Evolutionary conservation across 805 yeast species (phyloP), one percentile per base, ranked within the genome.

Genomic region (Sugiyamaella americana): DNA sequence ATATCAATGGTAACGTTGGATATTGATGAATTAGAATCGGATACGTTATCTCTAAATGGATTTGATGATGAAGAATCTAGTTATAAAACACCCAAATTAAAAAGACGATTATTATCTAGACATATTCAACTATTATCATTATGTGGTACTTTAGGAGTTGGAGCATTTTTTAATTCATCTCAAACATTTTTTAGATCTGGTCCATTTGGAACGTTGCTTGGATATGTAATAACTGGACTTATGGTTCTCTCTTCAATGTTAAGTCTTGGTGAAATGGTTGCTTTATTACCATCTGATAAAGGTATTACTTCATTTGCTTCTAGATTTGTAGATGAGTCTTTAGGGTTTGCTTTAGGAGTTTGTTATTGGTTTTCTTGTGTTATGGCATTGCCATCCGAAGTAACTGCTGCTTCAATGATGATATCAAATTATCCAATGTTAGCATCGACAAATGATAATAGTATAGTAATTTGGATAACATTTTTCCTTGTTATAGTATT

Each of bases 91-190:
- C 47, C 47, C 5, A 39, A 44, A 11, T 46, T 55, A 4, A 84
- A 79, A 50, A 66, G 89, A 47, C 78, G 77, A 50, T 66, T 84
- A 38, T 73, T 74, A 45, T 78, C 79, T 23, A 65, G 87, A 19
- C 91, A 84, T 61, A 64, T 84, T 17, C 88, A 84, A 58, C 82
- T 84, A 80, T 80, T 84, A 40, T 84, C 89, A 0, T 68, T 85
- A 24, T 87, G 88, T 2, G 91, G 88, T 1, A 82, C 89, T 0
- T 62, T 84, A 3, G 93, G 93, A 1, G 91, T 84, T 13, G 93
- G 94, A 0, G 63, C 84, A 17, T 73, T 82, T 47, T 65, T 84
- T 20, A 78, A 81, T 37, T 76, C 84, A 4, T 89, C 93, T 2
- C 81, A 83, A 56, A 84, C 87, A 0, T 73, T 84, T 44, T 71